A percentile compares a stretch with the other conserved stretches of the same genome.
Evolutionary conservation across 768 basidiomycete genomes (phyloP).

Genomic region (Cystobasidium tubakii): DNA sequence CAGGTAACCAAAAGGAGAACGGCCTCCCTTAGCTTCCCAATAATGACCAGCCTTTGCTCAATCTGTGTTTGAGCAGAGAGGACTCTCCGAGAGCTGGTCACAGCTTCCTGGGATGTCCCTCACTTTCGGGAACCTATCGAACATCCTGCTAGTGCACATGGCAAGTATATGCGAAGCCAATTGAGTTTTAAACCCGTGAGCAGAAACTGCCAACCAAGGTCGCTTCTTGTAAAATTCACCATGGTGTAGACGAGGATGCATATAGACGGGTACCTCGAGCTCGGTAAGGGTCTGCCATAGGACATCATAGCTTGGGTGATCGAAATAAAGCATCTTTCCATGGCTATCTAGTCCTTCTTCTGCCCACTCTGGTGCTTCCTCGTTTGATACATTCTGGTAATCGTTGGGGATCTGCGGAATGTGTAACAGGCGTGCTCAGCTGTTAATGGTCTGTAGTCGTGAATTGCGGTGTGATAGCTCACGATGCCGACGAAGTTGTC

Average conservation of each 20-base stretch:
- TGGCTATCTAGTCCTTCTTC: background rate
- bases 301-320: conserved; percentile 34
- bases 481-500: conserved; percentile 15
- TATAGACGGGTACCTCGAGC: conserved; percentile 28
- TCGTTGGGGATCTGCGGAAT: conserved; percentile 28
- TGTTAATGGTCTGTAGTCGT: no score
- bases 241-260: conserved; percentile 22
- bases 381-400: conserved; percentile 29
- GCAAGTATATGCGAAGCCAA: conserved; percentile 28
- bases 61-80: no score
- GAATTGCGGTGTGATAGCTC: no score
- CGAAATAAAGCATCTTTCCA: conserved; percentile 36
- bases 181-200: conserved; percentile 28
- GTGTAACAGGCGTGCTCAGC: background rate
- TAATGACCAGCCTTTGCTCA: no score
- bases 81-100: no score
- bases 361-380: conserved; percentile 26
- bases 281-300: conserved; percentile 11
- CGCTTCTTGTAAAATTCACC: conserved; percentile 23
- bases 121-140: conserved; percentile 27
- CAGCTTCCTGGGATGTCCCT: no score
- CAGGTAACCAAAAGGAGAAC: no score
- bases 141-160: conserved; percentile 11
- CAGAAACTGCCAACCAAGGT: conserved; percentile 21
- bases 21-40: no score